Conservation (phyloP, 306 rosid genomes). For the Dalbergia cochinchinensis region DNA sequence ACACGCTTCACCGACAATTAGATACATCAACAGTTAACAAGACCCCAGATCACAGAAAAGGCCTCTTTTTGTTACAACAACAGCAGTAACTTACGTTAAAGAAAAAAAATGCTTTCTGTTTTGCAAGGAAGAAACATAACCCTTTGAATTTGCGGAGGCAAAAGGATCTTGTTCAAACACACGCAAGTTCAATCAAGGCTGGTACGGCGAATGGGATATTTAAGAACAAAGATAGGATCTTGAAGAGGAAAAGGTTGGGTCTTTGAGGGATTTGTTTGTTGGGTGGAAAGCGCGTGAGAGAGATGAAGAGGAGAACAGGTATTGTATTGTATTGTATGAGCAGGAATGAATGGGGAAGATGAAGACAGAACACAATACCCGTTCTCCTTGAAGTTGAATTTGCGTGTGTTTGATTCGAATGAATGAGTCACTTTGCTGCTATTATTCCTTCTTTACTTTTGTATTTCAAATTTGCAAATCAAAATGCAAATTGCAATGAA, state of each 20-base stretch:
- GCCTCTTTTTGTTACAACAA: constrained; percentile 38
- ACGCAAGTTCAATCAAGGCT: constrained; percentile 1
- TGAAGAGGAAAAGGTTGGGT: neutral
- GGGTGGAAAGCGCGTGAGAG: neutral
- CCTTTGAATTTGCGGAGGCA: neutral
- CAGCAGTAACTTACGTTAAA: neutral
- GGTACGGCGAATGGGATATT: neutral
- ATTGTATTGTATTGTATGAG: neutral
- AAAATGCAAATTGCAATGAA: too few relatives aligned
- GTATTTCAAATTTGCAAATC: too few relatives aligned
- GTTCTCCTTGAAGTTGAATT: constrained; percentile 50
- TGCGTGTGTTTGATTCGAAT: neutral
- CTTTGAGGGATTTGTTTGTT: too few relatives aligned
- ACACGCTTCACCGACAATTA: constrained; percentile 44
- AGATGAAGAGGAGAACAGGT: constrained; percentile 50
- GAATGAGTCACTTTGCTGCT: neutral
- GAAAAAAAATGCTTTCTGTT: neutral
- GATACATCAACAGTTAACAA: constrained; percentile 72
- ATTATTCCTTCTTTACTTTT: too few relatives aligned
- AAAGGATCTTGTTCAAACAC: neutral
- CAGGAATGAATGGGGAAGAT: neutral
- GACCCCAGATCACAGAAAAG: neutral
- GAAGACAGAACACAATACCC: constrained; percentile 24
- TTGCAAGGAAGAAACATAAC: constrained; percentile 27
- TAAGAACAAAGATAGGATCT: neutral